These are phyloP conservation scores for Exophiala sp. DNA, from an alignment of 2,329 filamentous ascomycete genomes.

Conservation along the genomic window DNA sequence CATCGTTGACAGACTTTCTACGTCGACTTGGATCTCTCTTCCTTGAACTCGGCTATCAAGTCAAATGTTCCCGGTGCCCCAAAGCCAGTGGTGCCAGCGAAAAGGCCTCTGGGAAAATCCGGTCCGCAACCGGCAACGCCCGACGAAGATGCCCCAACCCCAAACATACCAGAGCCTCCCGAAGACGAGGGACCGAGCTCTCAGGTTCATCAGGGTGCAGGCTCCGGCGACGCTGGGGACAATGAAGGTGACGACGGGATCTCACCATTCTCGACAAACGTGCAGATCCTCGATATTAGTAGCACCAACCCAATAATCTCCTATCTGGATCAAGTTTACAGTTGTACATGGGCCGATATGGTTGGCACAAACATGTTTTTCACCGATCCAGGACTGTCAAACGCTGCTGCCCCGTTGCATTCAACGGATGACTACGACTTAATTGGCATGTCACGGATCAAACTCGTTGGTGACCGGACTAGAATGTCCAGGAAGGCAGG, in stretches of 20 bases:
- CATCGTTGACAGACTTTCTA: conserved; percentile 48
- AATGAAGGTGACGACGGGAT: conserved; percentile 36
- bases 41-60: conserved; percentile 37
- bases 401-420: conserved; percentile 27
- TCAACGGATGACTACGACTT: conserved; percentile 57
- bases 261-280: conserved; percentile 31
- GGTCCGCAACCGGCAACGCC: conserved; percentile 3
- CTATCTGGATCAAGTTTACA: conserved; percentile 71
- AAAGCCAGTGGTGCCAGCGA: conserved; percentile 9
- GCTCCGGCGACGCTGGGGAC: conserved; percentile 26
- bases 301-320: conserved; percentile 69
- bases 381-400: conserved; percentile 48
- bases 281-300: conserved; percentile 82
- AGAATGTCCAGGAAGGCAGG: conserved; percentile 46
- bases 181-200: conserved; percentile 1
- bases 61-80: conserved; percentile 8
- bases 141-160: conserved; percentile 14
- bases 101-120: conserved; percentile 12
- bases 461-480: conserved; percentile 62
- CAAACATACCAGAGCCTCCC: not conserved
- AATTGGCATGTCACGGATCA: conserved; percentile 62
- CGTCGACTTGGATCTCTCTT: conserved; percentile 54
- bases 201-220: not conserved
- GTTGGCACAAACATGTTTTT: conserved; percentile 82
- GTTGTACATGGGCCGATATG: conserved; percentile 73